phyloP scores from a whole-genome alignment of 176 grass and related monocot species.

The Phragmites australis region DNA sequence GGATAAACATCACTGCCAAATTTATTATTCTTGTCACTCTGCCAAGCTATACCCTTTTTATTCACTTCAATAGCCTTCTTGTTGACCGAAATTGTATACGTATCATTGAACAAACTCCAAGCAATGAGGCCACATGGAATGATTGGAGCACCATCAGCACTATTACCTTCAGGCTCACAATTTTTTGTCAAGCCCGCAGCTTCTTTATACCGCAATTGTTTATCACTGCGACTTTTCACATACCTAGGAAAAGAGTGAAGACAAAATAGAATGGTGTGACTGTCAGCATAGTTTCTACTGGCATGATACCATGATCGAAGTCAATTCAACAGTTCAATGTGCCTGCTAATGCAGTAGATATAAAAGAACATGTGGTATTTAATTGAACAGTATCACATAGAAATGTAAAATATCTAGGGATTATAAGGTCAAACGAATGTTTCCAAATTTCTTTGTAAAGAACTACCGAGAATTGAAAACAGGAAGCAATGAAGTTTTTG shows the following conservation, averaged over 20 bases:
- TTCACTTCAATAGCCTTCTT: slow-evolving; percentile 59
- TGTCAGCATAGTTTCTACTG: slow-evolving; percentile 11
- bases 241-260: slow-evolving; percentile 52
- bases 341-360: not conserved
- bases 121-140: slow-evolving; percentile 93
- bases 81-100: slow-evolving; percentile 58
- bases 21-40: slow-evolving; percentile 68
- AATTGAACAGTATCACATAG: slow-evolving; percentile 5
- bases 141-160: slow-evolving; percentile 54
- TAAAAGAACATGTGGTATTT: not conserved
- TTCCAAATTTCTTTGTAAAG: not conserved
- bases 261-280: not conserved
- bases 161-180: slow-evolving; percentile 67
- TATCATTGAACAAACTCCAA: slow-evolving; percentile 95
- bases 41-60: slow-evolving; percentile 91
- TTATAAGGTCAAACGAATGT: not conserved
- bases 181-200: slow-evolving; percentile 48
- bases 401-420: not conserved
- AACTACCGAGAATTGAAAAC: not conserved
- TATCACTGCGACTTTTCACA: slow-evolving; percentile 84
- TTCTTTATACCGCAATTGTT: slow-evolving; percentile 53
- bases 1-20: slow-evolving; percentile 87
- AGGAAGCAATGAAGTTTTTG: not conserved
- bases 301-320: not conserved
- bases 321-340: slow-evolving; percentile 10